Evolutionary conservation across 108 stramenopile genomes (phyloP).

Genomic region (Fragilaria radians): DNA sequence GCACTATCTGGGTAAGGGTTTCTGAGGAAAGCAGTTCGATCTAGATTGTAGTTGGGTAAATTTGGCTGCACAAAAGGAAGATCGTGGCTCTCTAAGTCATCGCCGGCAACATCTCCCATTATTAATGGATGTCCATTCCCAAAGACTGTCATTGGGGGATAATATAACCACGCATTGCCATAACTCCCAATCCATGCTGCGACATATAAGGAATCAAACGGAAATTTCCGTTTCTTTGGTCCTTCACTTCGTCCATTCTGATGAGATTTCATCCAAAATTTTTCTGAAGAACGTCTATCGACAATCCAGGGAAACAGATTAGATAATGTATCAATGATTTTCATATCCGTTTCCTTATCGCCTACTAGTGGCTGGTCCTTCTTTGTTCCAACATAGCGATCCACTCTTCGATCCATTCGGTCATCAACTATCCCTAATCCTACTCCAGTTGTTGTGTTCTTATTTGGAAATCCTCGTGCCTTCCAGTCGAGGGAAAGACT

Average conservation of each 20-base stretch:
- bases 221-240: constrained; percentile 10
- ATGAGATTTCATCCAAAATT: constrained; percentile 9
- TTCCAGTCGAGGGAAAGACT: constrained; percentile 10
- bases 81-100: background rate
- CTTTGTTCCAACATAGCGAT: constrained; percentile 3
- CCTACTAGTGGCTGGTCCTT: constrained; percentile 3
- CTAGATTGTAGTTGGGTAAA: background rate
- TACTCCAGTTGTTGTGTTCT: constrained; percentile 8
- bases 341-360: constrained; percentile 8
- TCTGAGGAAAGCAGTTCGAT: background rate
- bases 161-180: constrained; percentile 16
- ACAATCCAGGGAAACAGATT: constrained; percentile 24
- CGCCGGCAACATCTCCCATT: constrained; percentile 8
- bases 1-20: constrained; percentile 16
- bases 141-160: constrained; percentile 1
- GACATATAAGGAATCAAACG: constrained; percentile 14
- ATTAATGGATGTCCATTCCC: background rate
- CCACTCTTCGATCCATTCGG: constrained; percentile 11
- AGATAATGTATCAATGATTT: constrained; percentile 13
- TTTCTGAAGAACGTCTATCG: constrained; percentile 14
- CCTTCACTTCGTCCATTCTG: constrained; percentile 18
- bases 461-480: constrained; percentile 1
- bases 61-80: constrained; percentile 11
- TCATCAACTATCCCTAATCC: constrained; percentile 22
- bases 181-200: constrained; percentile 18